phyloP scores from a whole-genome alignment of 805 yeast genomes.

The Kluyveromyces siamensis region DNA sequence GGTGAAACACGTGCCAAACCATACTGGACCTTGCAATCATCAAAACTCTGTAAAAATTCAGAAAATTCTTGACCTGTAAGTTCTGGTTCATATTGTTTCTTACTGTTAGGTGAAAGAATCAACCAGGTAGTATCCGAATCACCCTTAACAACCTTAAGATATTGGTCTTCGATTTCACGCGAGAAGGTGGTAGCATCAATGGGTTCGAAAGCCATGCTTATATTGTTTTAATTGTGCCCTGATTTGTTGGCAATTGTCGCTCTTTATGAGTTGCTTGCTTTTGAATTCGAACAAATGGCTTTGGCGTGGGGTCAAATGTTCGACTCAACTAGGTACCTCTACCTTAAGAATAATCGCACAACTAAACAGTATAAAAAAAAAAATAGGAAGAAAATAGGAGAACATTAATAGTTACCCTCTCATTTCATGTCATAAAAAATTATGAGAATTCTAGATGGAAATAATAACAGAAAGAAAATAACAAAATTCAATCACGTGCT shows the following conservation, averaged over 20 bases:
- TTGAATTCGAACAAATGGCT: no score
- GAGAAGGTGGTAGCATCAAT: conserved; percentile 60
- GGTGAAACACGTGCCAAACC: conserved; percentile 84
- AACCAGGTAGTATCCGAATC: conserved; percentile 66
- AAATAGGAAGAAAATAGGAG: no score
- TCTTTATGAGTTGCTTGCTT: not conserved
- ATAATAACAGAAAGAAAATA: no score
- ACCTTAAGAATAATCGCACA: no score
- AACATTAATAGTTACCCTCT: no score
- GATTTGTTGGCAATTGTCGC: not conserved
- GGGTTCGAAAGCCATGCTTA: conserved; percentile 34
- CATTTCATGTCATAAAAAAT: no score
- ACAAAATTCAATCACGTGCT: no score
- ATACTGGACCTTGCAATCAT: conserved; percentile 81
- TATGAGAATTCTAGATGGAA: no score
- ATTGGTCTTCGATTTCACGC: conserved; percentile 61
- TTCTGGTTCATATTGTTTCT: conserved; percentile 35
- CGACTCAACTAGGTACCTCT: no score
- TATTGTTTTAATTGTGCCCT: not conserved
- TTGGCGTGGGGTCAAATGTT: no score
- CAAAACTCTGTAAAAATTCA: conserved; percentile 74
- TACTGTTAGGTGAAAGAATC: conserved; percentile 65
- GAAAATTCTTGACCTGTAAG: conserved; percentile 53
- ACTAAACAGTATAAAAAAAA: no score
- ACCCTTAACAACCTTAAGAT: conserved; percentile 72